Base-by-base conservation (phyloP, 257 asterid genomes). In the Solanum lignicaule region DNA sequence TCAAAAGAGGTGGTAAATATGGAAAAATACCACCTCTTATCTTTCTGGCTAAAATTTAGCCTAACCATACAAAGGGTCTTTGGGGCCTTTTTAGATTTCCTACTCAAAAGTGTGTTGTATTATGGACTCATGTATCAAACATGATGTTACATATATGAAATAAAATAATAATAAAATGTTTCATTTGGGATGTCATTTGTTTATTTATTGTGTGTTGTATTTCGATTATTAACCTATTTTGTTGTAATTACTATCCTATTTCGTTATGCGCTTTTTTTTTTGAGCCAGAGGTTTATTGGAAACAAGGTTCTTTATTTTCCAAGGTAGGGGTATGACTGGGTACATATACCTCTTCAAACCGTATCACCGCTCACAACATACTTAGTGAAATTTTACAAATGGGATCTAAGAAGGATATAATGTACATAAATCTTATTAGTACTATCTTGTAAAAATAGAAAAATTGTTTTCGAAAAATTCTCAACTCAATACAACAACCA, bases 11-110 rank as follows among this genome's bases (percentile, higher is more conserved):
- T 12, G 46, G 60, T 69, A 31, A 69, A 39, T 72, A 65, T 55
- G 74, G 31, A 52, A 46, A 11, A 73, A 52, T 25, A 39, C 72
- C 82, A 86, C 88, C 91, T 90, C 91, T 87, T 33, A 83, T 89
- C 84, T 84, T 84, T 91, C 83, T 91, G 96, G 94, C 93, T 87
- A 74, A 90, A 85, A 84, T 86, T 89, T 89, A 94, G 98, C 92
- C 92, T 62, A 89, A 92, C 91, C 83, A 92, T 91, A 93, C 90
- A 79, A 90, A 90, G 87, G 98, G 98, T 94, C 96, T 94, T 90
- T 94, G 98, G 99, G 98, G 96, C 98, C 98, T 55, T 93, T 92
- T 88, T 88, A 31, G 18, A 15, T 71, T 16, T 71, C 25, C 78
- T 71, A 31, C 78, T 82, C 36, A 29, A 83, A 85, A 86, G 93